Evolutionary conservation across 1,284 basidiomycete species (phyloP), one percentile per base, ranked within the genome.

Genomic region (Schizopora paradoxa): DNA sequence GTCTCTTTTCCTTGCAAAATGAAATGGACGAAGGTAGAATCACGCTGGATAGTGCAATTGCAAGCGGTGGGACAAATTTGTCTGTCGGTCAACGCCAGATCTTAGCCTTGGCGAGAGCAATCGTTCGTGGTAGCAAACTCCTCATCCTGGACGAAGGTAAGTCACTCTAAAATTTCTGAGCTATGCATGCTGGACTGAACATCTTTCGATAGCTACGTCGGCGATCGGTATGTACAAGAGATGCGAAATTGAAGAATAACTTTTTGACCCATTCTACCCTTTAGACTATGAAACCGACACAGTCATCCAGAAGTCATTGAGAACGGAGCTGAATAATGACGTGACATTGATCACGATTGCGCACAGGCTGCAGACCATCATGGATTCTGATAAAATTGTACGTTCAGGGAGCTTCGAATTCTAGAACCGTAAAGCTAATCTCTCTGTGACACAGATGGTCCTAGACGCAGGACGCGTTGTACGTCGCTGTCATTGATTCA

Each of bases 261-360:
- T 18, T 29, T 19, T n/a, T 11, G 25, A n/a, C 25, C 27, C 14
- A n/a, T 10, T 21, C 21, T 18, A 13, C 45, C 4, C 6, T 18
- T 46, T 53, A 72, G 78, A 82, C 56, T 74, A 79, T 52, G 70
- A 74, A 53, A 82, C 77, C 3, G 77, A 82, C 49, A 41, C 54
- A 3, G 48, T 56, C 26, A 61, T 63, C 22, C 61, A 63, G 45
- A 48, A 45, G 8, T 57, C 59, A 25, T 45, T 60, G 6, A 43
- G 54, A 48, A 81, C 75, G 6, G 79, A 82, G 62, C 79, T 85
- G 43, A 73, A 76, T 5, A 48, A 55, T 21, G 71, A 75, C 38
- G 77, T 74, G 53, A 84, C 82, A 0, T 77, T 85, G 32, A 67
- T 84, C 19, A 84, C 82, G 0, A 81, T 85, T 46, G 82, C 82